Evolutionary conservation across 805 yeast genomes (phyloP).

Genomic region (Diddensiella caesifluorescens): DNA sequence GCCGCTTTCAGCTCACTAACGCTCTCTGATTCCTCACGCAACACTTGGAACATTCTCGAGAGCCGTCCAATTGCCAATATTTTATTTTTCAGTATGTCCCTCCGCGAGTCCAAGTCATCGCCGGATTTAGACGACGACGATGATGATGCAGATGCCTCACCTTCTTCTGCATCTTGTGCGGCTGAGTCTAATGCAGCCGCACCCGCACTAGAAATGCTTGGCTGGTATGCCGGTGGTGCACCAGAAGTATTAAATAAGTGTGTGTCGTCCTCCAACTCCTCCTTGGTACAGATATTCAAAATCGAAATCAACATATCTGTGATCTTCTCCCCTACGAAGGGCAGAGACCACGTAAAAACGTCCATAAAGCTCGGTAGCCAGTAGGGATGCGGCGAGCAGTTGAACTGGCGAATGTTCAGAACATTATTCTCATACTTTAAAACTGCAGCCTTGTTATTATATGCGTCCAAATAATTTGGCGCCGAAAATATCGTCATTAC

Average conservation of each 20-base stretch:
- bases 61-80: conserved; percentile 95
- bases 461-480: conserved; percentile 88
- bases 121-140: conserved; percentile 10
- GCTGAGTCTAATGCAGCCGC: conserved; percentile 13
- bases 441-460: conserved; percentile 93
- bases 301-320: conserved; percentile 89
- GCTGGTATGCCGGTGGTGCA: background rate
- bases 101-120: conserved; percentile 17
- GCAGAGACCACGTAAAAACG: conserved; percentile 94
- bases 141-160: conserved; percentile 5
- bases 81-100: conserved; percentile 69
- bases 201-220: conserved; percentile 2
- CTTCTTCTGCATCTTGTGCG: conserved; percentile 10
- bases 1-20: conserved; percentile 72
- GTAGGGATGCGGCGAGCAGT: conserved; percentile 89
- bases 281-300: conserved; percentile 90
- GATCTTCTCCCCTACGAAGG: conserved; percentile 94
- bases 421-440: conserved; percentile 86
- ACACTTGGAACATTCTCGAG: conserved; percentile 82
- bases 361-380: conserved; percentile 97
- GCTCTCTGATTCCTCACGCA: conserved; percentile 82
- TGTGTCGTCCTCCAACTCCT: conserved; percentile 71
- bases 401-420: conserved; percentile 93
- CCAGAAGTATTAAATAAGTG: conserved; percentile 1
- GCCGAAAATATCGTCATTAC: conserved; percentile 90